phyloP scores from a whole-genome alignment of 2,329 filamentous ascomycete species.

The Coniochaeta pulveracea region DNA sequence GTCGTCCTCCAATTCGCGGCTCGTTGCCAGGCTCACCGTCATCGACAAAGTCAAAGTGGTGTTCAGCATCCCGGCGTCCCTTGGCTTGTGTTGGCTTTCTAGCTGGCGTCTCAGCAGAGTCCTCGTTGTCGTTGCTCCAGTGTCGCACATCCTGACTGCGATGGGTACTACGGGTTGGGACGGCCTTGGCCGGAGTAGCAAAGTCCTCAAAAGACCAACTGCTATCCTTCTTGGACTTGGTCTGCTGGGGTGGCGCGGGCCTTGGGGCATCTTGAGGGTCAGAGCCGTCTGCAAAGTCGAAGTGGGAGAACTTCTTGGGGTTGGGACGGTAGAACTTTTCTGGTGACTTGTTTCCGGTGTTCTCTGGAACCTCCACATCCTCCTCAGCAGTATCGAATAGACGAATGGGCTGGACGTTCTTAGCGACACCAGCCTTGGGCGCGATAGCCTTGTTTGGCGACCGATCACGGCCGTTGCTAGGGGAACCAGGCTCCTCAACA shows the following conservation, averaged over 20 bases:
- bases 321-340: slow-evolving; percentile 48
- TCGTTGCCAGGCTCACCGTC: slow-evolving; percentile 49
- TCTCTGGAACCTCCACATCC: slow-evolving; percentile 25
- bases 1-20: slow-evolving; percentile 30
- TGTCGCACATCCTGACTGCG: slow-evolving; percentile 63
- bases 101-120: slow-evolving; percentile 44
- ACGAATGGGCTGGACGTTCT: slow-evolving; percentile 51
- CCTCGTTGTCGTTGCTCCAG: slow-evolving; percentile 63
- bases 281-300: slow-evolving; percentile 63
- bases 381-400: slow-evolving; percentile 48
- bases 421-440: slow-evolving; percentile 43
- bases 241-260: slow-evolving; percentile 27
- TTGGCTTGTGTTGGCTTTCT: slow-evolving; percentile 49
- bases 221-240: slow-evolving; percentile 53
- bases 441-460: slow-evolving; percentile 33
- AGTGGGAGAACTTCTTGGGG: slow-evolving; percentile 74
- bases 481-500: slow-evolving; percentile 21
- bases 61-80: slow-evolving; percentile 66
- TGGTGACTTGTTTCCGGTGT: slow-evolving; percentile 6
- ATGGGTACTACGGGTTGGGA: slow-evolving; percentile 46
- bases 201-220: slow-evolving; percentile 90
- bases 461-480: slow-evolving; percentile 38
- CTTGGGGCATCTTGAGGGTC: slow-evolving; percentile 36
- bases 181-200: slow-evolving; percentile 63
- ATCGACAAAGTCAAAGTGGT: slow-evolving; percentile 78